Conservation (phyloP, 352 stramenopile species). For the Globisporangium nagaii region DNA sequence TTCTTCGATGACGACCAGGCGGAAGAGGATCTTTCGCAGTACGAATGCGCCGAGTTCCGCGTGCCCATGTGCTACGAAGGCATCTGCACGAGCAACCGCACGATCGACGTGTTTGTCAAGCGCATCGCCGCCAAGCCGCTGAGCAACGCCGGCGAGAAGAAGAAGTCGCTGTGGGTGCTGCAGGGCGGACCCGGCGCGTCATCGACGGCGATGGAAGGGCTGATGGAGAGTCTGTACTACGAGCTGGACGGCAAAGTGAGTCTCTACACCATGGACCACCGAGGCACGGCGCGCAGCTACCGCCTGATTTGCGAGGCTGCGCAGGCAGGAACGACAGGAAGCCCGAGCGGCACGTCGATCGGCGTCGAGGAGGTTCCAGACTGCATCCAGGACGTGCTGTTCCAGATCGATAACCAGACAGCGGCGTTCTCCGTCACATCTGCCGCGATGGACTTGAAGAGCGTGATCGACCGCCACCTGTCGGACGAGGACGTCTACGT, state of each 20-base stretch:
- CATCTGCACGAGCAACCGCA: constrained; percentile 19
- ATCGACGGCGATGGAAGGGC: constrained; percentile 58
- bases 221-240: constrained; percentile 55
- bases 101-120: constrained; percentile 45
- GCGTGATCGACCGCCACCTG: constrained; percentile 39
- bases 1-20: background rate
- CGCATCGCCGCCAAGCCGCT: constrained; percentile 24
- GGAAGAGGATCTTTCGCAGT: constrained; percentile 4
- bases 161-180: constrained; percentile 63
- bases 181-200: constrained; percentile 65
- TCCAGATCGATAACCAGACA: constrained; percentile 71
- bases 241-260: constrained; percentile 43
- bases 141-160: background rate
- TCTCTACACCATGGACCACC: constrained; percentile 69
- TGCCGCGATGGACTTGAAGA: constrained; percentile 55
- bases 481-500: constrained; percentile 54
- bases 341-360: constrained; percentile 43
- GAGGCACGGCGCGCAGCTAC: constrained; percentile 53
- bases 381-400: constrained; percentile 67
- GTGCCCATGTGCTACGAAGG: constrained; percentile 27
- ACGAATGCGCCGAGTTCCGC: constrained; percentile 25
- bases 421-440: constrained; percentile 69
- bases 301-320: constrained; percentile 50
- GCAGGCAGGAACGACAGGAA: constrained; percentile 40
- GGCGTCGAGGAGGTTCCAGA: constrained; percentile 46